phyloP scores from a whole-genome alignment of 1,284 basidiomycete genomes.

The Moesziomyces sp. region DNA sequence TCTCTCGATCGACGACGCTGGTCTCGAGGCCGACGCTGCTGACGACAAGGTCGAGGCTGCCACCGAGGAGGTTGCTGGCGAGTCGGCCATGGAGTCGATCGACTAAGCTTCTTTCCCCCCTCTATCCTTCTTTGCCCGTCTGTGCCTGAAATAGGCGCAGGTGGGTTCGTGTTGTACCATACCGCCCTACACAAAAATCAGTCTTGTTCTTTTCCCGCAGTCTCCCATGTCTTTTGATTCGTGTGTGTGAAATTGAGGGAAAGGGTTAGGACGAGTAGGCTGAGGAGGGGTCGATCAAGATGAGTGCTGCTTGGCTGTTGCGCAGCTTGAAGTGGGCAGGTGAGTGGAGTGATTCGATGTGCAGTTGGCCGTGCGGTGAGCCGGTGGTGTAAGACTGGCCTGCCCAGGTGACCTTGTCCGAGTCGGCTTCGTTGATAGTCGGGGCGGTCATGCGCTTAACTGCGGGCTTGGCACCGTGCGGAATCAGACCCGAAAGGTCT shows the following conservation, averaged over 20 bases:
- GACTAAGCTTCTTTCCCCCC: slow-evolving; percentile 46
- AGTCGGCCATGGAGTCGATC: slow-evolving; percentile 67
- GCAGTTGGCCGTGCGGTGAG: slow-evolving; percentile 1
- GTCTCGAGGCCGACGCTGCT: slow-evolving; percentile 34
- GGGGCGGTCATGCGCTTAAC: slow-evolving; percentile 12
- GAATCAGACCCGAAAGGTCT: slow-evolving; percentile 2
- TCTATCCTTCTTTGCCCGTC: not conserved
- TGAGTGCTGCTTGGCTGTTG: slow-evolving; percentile 8
- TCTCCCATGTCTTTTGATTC: not conserved
- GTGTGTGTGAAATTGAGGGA: not conserved
- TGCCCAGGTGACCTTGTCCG: slow-evolving; percentile 10
- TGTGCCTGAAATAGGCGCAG: too few species aligned
- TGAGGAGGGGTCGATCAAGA: slow-evolving; percentile 6
- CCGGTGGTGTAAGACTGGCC: slow-evolving; percentile 11
- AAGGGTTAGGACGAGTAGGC: not conserved
- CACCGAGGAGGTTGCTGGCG: slow-evolving; percentile 59
- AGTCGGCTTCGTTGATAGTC: slow-evolving; percentile 5
- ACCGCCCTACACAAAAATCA: not conserved
- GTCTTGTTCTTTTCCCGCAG: not conserved
- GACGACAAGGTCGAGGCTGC: slow-evolving; percentile 47
- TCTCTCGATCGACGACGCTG: slow-evolving; percentile 71
- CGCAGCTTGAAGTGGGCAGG: slow-evolving; percentile 1
- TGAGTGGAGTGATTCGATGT: slow-evolving; percentile 3
- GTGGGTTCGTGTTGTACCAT: not conserved
- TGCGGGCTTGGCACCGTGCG: not conserved